Percentiles rank a stretch among this genome's conserved stretches.
Evolutionary conservation across 495 filamentous ascomycete genomes (phyloP).

Genomic region (Letharia lupina): DNA sequence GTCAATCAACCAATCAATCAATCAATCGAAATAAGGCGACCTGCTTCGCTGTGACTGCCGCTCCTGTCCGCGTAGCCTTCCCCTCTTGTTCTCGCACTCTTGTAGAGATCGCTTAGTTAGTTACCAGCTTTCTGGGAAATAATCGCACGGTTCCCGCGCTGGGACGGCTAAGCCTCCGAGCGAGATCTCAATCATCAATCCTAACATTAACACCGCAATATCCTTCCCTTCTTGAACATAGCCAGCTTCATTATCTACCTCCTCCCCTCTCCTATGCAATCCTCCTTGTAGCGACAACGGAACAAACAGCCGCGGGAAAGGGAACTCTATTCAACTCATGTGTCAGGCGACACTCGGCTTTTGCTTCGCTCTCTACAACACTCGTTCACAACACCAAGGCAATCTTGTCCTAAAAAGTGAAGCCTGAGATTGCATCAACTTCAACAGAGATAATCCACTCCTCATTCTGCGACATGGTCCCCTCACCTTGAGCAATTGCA

Average conservation of each 20-base stretch:
- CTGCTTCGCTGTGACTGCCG: constrained; percentile 15
- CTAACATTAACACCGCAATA: constrained; percentile 1
- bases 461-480: not conserved
- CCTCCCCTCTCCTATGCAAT: constrained; percentile 3
- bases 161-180: constrained; percentile 16
- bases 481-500: constrained; percentile 10
- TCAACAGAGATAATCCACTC: not conserved
- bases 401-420: constrained; percentile 6
- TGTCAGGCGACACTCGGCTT: constrained; percentile 14
- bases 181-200: constrained; percentile 12
- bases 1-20: too few relatives aligned
- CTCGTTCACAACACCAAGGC: constrained; percentile 14
- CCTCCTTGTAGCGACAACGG: constrained; percentile 5
- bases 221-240: constrained; percentile 4
- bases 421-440: not conserved
- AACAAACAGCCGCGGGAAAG: constrained; percentile 9
- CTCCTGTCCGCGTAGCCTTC: constrained; percentile 16
- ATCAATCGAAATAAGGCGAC: not conserved
- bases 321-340: constrained; percentile 13
- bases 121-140: constrained; percentile 14
- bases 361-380: constrained; percentile 15
- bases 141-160: constrained; percentile 15
- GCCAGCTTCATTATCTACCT: constrained; percentile 4
- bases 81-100: constrained; percentile 20
- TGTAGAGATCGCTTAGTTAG: constrained; percentile 20